A percentile compares a stretch with the other conserved stretches of the same genome.
Conservation (phyloP, 2,329 filamentous ascomycete genomes). For the Arthrocladium fulminans region DNA sequence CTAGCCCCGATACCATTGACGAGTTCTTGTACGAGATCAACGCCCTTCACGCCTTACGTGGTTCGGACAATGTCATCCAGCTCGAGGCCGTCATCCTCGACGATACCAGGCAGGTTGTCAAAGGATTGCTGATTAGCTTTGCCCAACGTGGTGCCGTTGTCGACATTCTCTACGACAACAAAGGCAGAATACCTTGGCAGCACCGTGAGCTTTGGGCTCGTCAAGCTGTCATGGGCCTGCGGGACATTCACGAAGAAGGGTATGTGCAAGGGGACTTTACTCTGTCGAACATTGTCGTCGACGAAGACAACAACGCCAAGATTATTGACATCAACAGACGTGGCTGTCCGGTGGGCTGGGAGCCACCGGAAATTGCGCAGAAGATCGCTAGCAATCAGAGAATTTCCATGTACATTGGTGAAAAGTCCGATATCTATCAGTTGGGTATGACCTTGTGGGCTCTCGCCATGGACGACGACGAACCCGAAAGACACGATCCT, state of each 20-base stretch:
- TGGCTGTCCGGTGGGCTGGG: conserved; percentile 96
- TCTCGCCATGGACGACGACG: conserved; percentile 75
- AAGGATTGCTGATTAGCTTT: conserved; percentile 81
- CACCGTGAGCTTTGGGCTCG: conserved; percentile 78
- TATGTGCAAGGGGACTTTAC: conserved; percentile 98
- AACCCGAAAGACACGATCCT: conserved; percentile 70
- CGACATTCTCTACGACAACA: conserved; percentile 77
- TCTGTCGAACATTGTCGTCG: conserved; percentile 91
- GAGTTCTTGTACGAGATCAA: conserved; percentile 98
- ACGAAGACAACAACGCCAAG: conserved; percentile 72
- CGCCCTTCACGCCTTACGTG: conserved; percentile 68
- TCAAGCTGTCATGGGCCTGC: conserved; percentile 80
- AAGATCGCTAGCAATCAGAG: conserved; percentile 82
- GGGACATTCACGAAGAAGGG: conserved; percentile 88
- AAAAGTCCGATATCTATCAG: conserved; percentile 94
- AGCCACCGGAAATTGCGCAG: conserved; percentile 79
- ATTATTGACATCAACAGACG: conserved; percentile 98
- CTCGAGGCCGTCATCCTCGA: conserved; percentile 86
- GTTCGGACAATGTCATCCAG: conserved; percentile 67
- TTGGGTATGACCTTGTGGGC: conserved; percentile 97
- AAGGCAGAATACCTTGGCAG: conserved; percentile 55
- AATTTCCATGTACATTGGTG: conserved; percentile 94
- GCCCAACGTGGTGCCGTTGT: conserved; percentile 80
- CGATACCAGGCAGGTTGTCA: conserved; percentile 62
- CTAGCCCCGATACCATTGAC: conserved; percentile 86